Percentiles rank a stretch among this genome's conserved stretches.
Evolutionary conservation across 1,284 basidiomycete genomes (phyloP).

Genomic region (Ceratobasidium sp.): DNA sequence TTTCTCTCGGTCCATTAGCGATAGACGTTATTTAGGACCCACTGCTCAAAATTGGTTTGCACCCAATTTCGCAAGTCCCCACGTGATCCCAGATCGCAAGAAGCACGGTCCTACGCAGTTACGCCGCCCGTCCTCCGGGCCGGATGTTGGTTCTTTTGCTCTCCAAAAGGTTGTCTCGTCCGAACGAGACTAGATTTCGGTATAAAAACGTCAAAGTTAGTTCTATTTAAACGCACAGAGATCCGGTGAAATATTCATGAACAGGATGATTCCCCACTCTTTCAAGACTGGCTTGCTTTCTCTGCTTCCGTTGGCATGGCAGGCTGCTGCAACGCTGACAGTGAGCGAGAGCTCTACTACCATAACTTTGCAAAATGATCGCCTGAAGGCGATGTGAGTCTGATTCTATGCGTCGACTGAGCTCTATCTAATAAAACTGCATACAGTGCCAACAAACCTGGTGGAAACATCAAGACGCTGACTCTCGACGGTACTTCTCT

Average conservation of each 20-base stretch:
- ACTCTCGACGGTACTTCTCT: conserved; percentile 31
- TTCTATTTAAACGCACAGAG: conserved; percentile 3
- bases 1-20: too few species aligned
- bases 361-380: conserved; percentile 28
- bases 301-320: conserved; percentile 8
- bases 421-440: not conserved
- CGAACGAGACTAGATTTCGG: not conserved
- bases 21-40: too few species aligned
- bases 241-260: not conserved
- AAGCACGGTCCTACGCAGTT: not conserved
- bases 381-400: conserved; percentile 25
- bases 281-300: conserved; percentile 24
- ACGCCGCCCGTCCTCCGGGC: not conserved
- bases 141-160: not conserved
- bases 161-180: conserved; percentile 20
- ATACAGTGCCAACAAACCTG: conserved; percentile 18
- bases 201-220: not conserved
- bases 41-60: too few species aligned
- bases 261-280: conserved; percentile 20
- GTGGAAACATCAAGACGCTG: conserved; percentile 23
- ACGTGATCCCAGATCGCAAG: conserved; percentile 18
- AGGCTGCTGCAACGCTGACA: conserved; percentile 16
- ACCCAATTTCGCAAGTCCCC: too few species aligned
- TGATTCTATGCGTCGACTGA: not conserved
- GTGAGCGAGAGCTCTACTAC: conserved; percentile 31